Evolutionary conservation across 768 basidiomycete species (phyloP).

Genomic region (Clitopilus passeckerianus): DNA sequence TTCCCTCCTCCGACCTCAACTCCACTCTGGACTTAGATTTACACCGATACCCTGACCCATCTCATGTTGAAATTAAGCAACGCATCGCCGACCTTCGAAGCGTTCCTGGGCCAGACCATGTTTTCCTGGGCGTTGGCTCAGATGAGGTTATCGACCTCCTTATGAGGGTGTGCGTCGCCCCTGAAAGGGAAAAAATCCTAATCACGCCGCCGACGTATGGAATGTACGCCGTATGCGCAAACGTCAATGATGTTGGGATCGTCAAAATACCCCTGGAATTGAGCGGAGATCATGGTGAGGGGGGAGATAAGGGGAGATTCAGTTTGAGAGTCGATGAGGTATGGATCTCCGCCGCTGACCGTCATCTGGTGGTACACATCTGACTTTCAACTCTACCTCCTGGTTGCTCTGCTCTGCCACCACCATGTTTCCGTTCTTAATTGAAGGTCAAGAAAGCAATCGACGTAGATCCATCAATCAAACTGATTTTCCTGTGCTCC

Average conservation of each 20-base stretch:
- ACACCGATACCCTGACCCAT: conserved; percentile 93
- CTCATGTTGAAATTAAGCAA: conserved; percentile 72
- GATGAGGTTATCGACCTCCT: conserved; percentile 96
- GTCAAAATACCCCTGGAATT: conserved; percentile 73
- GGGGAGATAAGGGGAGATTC: conserved; percentile 68
- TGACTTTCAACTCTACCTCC: not conserved
- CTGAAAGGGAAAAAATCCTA: conserved; percentile 76
- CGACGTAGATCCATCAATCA: conserved; percentile 69
- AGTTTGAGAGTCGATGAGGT: conserved; percentile 74
- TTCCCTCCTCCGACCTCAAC: conserved; percentile 26
- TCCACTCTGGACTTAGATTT: conserved; percentile 47
- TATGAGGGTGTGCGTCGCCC: conserved; percentile 84
- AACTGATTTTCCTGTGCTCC: conserved; percentile 92
- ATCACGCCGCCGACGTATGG: conserved; percentile 96
- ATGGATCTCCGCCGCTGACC: conserved; percentile 17
- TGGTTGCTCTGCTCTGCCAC: not conserved
- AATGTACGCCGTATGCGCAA: conserved; percentile 94
- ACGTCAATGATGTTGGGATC: conserved; percentile 88
- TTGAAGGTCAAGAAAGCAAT: conserved; percentile 69
- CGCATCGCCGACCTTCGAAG: conserved; percentile 71
- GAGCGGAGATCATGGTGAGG: conserved; percentile 57
- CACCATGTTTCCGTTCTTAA: not conserved
- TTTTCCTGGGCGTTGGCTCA: conserved; percentile 94
- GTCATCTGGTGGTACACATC: not conserved
- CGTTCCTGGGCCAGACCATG: conserved; percentile 56